Conservation (phyloP, 768 basidiomycete species). For the Termitomyces heimii region DNA sequence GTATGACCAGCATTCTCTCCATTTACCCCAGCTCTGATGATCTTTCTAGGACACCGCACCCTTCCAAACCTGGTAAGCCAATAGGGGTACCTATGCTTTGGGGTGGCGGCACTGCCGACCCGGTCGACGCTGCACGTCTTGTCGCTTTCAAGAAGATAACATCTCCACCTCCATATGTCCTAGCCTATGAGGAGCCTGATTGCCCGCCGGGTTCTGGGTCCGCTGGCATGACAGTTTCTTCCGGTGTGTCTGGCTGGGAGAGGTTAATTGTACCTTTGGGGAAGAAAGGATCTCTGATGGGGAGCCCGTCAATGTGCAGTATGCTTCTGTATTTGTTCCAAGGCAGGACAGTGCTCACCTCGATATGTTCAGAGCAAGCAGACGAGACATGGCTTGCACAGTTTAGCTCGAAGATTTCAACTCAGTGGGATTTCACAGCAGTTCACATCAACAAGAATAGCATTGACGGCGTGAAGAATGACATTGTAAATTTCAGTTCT, state of each 20-base stretch:
- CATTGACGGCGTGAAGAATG: slow-evolving; percentile 36
- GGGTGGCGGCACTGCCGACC: slow-evolving; percentile 35
- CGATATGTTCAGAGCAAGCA: slow-evolving; percentile 30
- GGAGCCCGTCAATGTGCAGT: slow-evolving; percentile 47
- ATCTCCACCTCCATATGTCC: slow-evolving; percentile 29
- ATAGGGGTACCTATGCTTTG: slow-evolving; percentile 43
- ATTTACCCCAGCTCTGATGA: not conserved
- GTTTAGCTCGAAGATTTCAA: slow-evolving; percentile 31
- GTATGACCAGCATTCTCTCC: slow-evolving; percentile 15
- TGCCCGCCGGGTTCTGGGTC: slow-evolving; percentile 38
- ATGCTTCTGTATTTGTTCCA: slow-evolving; percentile 9
- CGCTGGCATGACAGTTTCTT: slow-evolving; percentile 35
- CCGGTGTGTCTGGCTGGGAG: slow-evolving; percentile 36
- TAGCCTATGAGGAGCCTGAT: slow-evolving; percentile 44
- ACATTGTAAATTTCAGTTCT: slow-evolving; percentile 25
- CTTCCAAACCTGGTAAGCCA: slow-evolving; percentile 31
- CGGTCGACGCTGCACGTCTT: slow-evolving; percentile 32
- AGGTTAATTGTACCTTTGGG: slow-evolving; percentile 34
- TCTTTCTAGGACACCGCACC: slow-evolving; percentile 31
- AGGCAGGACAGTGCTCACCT: not conserved
- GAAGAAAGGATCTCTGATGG: slow-evolving; percentile 32
- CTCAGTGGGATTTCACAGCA: slow-evolving; percentile 40
- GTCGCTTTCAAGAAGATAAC: slow-evolving; percentile 28
- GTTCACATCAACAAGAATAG: slow-evolving; percentile 44
- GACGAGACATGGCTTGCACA: slow-evolving; percentile 41